Base-by-base conservation (phyloP, 2,329 filamentous ascomycete genomes). In the Aspergillus proliferans region DNA sequence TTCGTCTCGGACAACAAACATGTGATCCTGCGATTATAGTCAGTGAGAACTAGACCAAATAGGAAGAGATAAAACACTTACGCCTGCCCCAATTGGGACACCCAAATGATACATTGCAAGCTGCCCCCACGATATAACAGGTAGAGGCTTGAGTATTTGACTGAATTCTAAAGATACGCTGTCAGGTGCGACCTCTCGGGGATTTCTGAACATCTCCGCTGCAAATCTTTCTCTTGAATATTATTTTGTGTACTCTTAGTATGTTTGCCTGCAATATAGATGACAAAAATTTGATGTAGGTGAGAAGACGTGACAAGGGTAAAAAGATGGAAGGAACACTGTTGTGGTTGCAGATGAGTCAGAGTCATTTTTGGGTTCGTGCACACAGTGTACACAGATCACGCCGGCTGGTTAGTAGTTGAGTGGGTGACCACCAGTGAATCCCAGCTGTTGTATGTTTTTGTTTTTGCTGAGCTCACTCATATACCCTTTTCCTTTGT, bases 1-100 rank as follows among this genome's bases (percentile, higher is more conserved):
- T 36, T 51, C 36, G 41, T 51, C 49, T 40, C 33, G 46, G 49
- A 51, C 49, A 26, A 48, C 49, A 24, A 51, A 42, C 46, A 51
- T 51, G 36, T 39, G 36, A 39, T 39, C 36, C 36, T 39, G 36
- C 36, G 15, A 39, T 39, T 12, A 39, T 39, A 39, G 6, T 33
- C 30, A 33, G 36, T 39, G 36, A 39, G 36, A 15, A 39, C 36
- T 6, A 18, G 36, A 19, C 14, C 15, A 39, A 39, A 39, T 7
- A 39, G 9, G 19, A 39, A 39, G 36, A 39, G 36, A 39, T 15
- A 7, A 15, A 39, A 3, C 19, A 15, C 36, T 39, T 39, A 39
- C 36, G 36, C 36, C 36, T 39, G 36, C 36, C 36, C 36, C 36
- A 39, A 14, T 39, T 39, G 36, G 36, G 36, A 39, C 36, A 39